These are phyloP conservation scores for Leucogyrophana mollusca DNA, from an alignment of 768 basidiomycete species.

Conservation along the genomic window DNA sequence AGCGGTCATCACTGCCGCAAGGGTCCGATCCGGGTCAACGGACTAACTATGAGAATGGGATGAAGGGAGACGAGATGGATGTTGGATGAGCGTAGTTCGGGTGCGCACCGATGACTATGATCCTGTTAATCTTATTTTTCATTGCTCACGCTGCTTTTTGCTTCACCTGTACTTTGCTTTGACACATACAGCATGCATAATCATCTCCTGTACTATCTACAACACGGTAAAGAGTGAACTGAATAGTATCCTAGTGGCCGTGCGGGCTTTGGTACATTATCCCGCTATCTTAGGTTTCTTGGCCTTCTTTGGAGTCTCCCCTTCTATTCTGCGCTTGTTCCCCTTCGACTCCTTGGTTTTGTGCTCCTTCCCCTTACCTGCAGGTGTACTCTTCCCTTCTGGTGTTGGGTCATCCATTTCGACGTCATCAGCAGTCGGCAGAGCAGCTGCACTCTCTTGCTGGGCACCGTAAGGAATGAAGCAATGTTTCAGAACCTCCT, in stretches of 20 bases:
- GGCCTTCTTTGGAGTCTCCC: constrained; percentile 42
- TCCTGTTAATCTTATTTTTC: constrained; percentile 25
- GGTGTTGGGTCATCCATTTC: neutral
- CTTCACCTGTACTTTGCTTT: constrained; percentile 22
- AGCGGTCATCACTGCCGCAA: constrained; percentile 19
- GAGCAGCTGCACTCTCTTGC: constrained; percentile 11
- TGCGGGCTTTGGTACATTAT: constrained; percentile 7
- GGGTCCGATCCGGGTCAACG: constrained; percentile 20
- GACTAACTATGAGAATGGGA: constrained; percentile 43
- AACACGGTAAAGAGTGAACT: neutral
- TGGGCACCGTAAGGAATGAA: constrained; percentile 65
- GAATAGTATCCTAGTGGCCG: neutral
- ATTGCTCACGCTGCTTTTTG: constrained; percentile 17
- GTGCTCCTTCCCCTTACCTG: neutral
- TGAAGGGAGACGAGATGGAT: constrained; percentile 63
- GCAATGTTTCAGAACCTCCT: constrained; percentile 58
- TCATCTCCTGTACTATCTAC: constrained; percentile 10
- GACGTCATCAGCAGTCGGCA: constrained; percentile 20
- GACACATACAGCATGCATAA: constrained; percentile 15
- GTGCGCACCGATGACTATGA: constrained; percentile 3
- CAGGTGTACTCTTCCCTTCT: neutral
- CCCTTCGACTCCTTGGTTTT: constrained; percentile 28
- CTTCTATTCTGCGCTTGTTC: constrained; percentile 49
- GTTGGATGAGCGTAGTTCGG: constrained; percentile 46
- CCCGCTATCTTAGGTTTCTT: constrained; percentile 46